Conservation (phyloP, 2,329 filamentous ascomycete species). For the Alternaria tenuissima region DNA sequence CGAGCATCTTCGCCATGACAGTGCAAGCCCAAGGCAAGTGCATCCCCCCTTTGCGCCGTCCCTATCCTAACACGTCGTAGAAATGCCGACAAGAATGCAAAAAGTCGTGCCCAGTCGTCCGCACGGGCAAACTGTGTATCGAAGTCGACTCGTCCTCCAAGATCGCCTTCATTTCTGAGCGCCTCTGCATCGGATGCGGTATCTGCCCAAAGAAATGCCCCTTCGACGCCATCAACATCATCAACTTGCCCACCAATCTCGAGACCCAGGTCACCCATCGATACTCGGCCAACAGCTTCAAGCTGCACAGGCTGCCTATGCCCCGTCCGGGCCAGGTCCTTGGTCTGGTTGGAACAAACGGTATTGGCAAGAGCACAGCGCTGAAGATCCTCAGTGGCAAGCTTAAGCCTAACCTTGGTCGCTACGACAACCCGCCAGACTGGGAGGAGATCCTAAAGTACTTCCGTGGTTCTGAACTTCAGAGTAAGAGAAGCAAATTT, state of each 20-base stretch:
- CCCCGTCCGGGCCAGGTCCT: conserved; percentile 94
- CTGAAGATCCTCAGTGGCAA: conserved; percentile 98
- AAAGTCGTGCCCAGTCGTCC: conserved; percentile 96
- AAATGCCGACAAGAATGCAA: conserved; percentile 99
- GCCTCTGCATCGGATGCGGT: conserved; percentile 96
- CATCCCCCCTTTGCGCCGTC: conserved; percentile 22
- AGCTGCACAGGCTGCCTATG: conserved; percentile 95
- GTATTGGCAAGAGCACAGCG: conserved; percentile 99
- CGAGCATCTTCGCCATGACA: conserved; percentile 59
- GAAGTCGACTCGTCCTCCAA: conserved; percentile 89
- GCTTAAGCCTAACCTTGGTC: conserved; percentile 95
- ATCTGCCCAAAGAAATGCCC: conserved; percentile 99
- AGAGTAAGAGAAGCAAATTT: conserved; percentile 69
- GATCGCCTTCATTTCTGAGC: conserved; percentile 97
- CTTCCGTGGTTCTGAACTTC: conserved; percentile 95
- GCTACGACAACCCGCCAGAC: conserved; percentile 95
- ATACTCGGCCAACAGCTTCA: conserved; percentile 99
- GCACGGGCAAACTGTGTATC: conserved; percentile 96
- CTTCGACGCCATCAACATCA: conserved; percentile 98
- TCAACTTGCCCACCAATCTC: conserved; percentile 99
- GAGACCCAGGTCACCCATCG: conserved; percentile 98
- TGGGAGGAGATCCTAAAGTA: conserved; percentile 99
- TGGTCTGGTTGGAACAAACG: conserved; percentile 97
- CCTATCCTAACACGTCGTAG: conserved; percentile 56
- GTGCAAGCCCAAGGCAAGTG: conserved; percentile 84